Evolutionary conservation across 176 grass and related monocot genomes (phyloP).

Genomic region (Puya raimondii): DNA sequence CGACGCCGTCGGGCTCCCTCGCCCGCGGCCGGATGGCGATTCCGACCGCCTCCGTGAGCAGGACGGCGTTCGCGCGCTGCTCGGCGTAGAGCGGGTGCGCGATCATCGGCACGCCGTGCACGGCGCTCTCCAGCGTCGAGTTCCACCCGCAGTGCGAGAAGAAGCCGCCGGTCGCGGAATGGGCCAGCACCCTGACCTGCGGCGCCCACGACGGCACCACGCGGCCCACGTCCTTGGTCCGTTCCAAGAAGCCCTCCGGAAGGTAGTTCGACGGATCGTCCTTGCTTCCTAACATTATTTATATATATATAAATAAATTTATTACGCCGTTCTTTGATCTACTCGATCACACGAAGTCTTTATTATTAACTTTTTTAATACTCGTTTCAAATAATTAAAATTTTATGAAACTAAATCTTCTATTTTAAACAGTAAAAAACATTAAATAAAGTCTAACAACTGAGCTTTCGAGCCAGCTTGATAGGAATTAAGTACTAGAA

Average conservation of each 20-base stretch:
- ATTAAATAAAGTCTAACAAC: no score
- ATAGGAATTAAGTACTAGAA: no score
- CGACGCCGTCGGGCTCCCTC: conserved; percentile 25
- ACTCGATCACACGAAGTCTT: no score
- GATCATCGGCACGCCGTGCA: conserved; percentile 29
- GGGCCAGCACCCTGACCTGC: conserved; percentile 47
- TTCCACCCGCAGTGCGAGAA: conserved; percentile 81
- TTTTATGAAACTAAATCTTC: no score
- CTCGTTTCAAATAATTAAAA: no score
- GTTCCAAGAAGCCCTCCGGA: conserved; percentile 31
- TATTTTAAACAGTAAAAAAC: no score
- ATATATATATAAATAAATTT: no score
- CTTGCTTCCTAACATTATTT: neutral
- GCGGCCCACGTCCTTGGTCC: conserved; percentile 26
- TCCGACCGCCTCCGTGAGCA: conserved; percentile 8
- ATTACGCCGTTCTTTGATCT: no score
- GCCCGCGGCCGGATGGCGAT: conserved; percentile 21
- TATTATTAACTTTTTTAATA: no score
- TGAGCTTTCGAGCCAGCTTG: no score
- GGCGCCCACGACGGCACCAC: conserved; percentile 54
- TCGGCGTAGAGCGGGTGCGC: conserved; percentile 35
- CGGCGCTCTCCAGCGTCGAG: conserved; percentile 47
- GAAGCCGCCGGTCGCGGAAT: conserved; percentile 41
- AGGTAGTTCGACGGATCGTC: conserved; percentile 41
- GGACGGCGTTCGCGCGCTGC: conserved; percentile 30